These are phyloP conservation scores for Yarrowia sp. DNA, from an alignment of 805 yeast genomes.

Conservation along the genomic window DNA sequence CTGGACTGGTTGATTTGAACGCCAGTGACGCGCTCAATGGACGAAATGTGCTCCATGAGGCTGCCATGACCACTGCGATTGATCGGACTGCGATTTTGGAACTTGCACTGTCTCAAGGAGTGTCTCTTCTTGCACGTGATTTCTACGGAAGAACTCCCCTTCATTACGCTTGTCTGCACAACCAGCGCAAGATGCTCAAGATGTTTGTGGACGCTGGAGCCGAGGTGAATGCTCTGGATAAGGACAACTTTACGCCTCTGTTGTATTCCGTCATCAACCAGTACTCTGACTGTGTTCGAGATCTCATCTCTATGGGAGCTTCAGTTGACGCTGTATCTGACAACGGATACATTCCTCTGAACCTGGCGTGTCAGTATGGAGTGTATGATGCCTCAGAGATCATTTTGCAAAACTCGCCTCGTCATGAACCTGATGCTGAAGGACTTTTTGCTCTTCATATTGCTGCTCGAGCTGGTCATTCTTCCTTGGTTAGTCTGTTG, in stretches of 20 bases:
- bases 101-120: conserved; percentile 36
- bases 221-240: conserved; percentile 40
- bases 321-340: conserved; percentile 42
- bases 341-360: conserved; percentile 56
- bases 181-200: conserved; percentile 47
- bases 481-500: conserved; percentile 63
- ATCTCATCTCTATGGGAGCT: conserved; percentile 51
- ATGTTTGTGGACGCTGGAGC: conserved; percentile 45
- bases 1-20: conserved; percentile 56
- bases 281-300: conserved; percentile 53
- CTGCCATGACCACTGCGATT: conserved; percentile 36
- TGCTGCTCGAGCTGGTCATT: conserved; percentile 80
- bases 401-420: conserved; percentile 48
- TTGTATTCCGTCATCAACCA: conserved; percentile 72
- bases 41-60: conserved; percentile 74
- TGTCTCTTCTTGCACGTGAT: conserved; percentile 38
- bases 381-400: conserved; percentile 66
- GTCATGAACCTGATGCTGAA: conserved; percentile 66
- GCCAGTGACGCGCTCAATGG: conserved; percentile 70
- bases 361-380: conserved; percentile 86
- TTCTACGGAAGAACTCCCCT: conserved; percentile 70
- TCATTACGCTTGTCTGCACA: conserved; percentile 73
- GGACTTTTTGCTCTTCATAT: conserved; percentile 84
- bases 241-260: conserved; percentile 66
- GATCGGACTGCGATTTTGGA: conserved; percentile 38